These are phyloP conservation scores for Gypsophila paniculata DNA, from an alignment of 179 eudicot species.

Conservation along the genomic window DNA sequence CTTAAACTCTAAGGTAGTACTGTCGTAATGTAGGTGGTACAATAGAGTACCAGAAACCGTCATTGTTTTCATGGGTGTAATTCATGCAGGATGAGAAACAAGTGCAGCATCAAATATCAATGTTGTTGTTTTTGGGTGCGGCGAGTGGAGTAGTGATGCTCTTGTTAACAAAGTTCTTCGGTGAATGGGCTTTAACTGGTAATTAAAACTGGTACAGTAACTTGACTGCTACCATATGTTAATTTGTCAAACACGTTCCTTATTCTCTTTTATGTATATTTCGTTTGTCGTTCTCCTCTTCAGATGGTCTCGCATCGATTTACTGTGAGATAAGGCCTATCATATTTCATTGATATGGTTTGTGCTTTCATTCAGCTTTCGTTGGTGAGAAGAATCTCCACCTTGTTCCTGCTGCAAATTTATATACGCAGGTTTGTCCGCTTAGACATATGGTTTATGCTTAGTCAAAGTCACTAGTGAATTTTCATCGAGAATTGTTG, in stretches of 20 bases:
- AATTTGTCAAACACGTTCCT: constrained; percentile 1
- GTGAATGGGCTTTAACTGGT: constrained; percentile 76
- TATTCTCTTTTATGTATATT: background rate
- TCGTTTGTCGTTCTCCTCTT: background rate
- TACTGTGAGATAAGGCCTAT: background rate
- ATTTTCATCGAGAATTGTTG: background rate
- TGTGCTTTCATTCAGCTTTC: constrained; percentile 51
- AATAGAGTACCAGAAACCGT: background rate
- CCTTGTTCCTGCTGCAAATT: constrained; percentile 79
- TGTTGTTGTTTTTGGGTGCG: constrained; percentile 70
- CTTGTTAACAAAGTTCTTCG: constrained; percentile 54
- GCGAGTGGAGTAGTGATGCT: constrained; percentile 69
- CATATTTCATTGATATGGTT: constrained; percentile 2
- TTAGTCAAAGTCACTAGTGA: background rate
- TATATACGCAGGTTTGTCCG: constrained; percentile 71
- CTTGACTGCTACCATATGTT: constrained; percentile 20
- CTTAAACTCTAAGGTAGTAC: background rate
- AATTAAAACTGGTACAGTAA: constrained; percentile 31
- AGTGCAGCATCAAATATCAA: constrained; percentile 92
- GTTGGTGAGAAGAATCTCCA: constrained; percentile 66
- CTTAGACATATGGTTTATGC: background rate
- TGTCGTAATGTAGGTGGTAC: background rate
- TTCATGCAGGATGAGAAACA: constrained; percentile 63
- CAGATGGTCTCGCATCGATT: background rate
- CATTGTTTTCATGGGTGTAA: constrained; percentile 2